phyloP scores from a whole-genome alignment of 192 early-diverging fungal genomes.

The Coemansia sp. region DNA sequence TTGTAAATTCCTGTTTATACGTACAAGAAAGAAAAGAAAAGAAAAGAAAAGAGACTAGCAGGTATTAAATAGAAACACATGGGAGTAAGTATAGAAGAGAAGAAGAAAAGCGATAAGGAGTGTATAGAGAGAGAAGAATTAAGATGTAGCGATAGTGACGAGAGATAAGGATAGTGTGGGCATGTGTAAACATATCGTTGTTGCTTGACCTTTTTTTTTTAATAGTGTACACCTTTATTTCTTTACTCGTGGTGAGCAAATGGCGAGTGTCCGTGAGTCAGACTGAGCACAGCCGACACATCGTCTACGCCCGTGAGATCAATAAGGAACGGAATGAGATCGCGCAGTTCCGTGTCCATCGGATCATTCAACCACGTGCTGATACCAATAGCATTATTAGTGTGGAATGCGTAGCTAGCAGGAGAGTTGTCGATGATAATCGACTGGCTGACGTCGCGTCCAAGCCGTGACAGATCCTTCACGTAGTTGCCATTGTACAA shows the following conservation, averaged over 20 bases:
- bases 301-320: constrained; percentile 88
- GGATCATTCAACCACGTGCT: constrained; percentile 97
- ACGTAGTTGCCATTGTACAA: constrained; percentile 97
- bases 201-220: not conserved
- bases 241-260: constrained; percentile 31
- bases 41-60: not conserved
- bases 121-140: not conserved
- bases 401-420: constrained; percentile 95
- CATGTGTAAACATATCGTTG: constrained; percentile 6
- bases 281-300: constrained; percentile 75
- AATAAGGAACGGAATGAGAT: constrained; percentile 92
- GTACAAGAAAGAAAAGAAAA: not conserved
- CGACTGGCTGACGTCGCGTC: constrained; percentile 77
- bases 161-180: not conserved
- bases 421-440: constrained; percentile 98
- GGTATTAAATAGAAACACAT: constrained; percentile 1
- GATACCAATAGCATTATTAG: constrained; percentile 93
- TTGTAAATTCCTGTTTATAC: not conserved
- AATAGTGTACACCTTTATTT: constrained; percentile 1
- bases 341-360: constrained; percentile 92
- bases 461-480: constrained; percentile 91
- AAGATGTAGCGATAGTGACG: not conserved
- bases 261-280: constrained; percentile 50
- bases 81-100: not conserved
- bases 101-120: not conserved